Base-by-base conservation (phyloP, 179 eudicot species). In the Spergularia azorica region DNA sequence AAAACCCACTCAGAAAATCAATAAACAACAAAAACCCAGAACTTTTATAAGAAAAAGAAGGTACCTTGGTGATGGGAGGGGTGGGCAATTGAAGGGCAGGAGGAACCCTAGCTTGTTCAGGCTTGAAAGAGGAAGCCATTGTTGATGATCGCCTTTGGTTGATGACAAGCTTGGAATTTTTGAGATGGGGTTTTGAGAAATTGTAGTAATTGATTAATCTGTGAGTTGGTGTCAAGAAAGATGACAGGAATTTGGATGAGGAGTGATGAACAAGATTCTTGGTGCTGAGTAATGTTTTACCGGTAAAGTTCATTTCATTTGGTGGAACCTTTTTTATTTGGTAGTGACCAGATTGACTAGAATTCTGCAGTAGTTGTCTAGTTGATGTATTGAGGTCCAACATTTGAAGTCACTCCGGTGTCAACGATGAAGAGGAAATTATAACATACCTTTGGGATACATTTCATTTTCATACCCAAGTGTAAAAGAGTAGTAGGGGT, bases 51-150 rank as follows among this genome's bases (percentile, higher is more conserved):
- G 2, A 32, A 11, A 64, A 63, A 43, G 54, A 72, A 61, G 54
- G 38, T 56, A 77, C 97, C 92, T 92, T 91, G 55, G 89, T 62
- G 87, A 89, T 81, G 0, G 90, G 85, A 78, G 97, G 94, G 2
- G 80, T 71, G 73, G 97, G 91, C 76, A 84, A 74, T 17, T 86
- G 92, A 80, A 89, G 72, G 11, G 93, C 90, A 71, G 89, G 85
- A 62, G 97, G 97, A 84, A 86, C 89, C 83, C 97, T 87, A 85
- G 97, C 90, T 80, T 82, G 82, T 58, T 92, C 94, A 32, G 95
- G 86, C 76, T 77, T 86, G 79, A 82, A 86, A 77, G 82, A 78
- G 46, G 85, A 76, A 39, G 90, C 88, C 89, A 88, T 87, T 21
- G 84, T 73, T 36, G 87, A 67, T 62, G 75, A 64, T 41, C 54